phyloP scores from a whole-genome alignment of 805 yeast species.

The Clavispora vitiphila region DNA sequence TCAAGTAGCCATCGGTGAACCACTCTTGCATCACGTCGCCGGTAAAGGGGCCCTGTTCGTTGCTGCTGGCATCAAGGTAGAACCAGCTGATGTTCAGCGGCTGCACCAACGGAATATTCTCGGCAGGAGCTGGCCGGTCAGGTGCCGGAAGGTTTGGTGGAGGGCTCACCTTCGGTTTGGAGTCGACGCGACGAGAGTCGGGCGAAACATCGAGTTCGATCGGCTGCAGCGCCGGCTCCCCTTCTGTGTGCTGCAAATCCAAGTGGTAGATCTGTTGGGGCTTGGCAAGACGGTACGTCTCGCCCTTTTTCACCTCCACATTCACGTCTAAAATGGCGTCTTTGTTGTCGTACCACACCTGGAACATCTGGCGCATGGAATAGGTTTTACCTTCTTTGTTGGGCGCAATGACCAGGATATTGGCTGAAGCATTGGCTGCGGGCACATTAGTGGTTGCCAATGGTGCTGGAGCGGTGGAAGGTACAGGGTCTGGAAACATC shows the following conservation, averaged over 20 bases:
- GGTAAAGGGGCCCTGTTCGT: constrained; percentile 76
- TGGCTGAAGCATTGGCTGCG: not conserved
- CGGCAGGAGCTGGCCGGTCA: not conserved
- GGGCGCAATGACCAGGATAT: constrained; percentile 22
- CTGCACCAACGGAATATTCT: constrained; percentile 5
- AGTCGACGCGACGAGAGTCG: no score
- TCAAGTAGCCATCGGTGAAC: constrained; percentile 59
- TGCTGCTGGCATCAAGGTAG: constrained; percentile 66
- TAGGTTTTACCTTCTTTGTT: constrained; percentile 42
- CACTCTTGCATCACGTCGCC: constrained; percentile 75
- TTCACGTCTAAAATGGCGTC: constrained; percentile 17
- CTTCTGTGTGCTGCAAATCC: constrained; percentile 19
- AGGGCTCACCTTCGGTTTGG: not conserved
- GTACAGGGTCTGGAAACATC: not conserved
- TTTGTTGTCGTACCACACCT: constrained; percentile 42
- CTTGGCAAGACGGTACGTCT: constrained; percentile 25
- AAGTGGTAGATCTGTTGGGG: constrained; percentile 36
- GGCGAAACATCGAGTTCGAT: not conserved
- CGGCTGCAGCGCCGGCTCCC: not conserved
- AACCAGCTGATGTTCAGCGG: constrained; percentile 52
- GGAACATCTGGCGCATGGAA: constrained; percentile 48
- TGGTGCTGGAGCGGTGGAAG: not conserved
- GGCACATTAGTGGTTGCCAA: not conserved
- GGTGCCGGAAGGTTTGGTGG: constrained; percentile 12
- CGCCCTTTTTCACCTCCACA: constrained; percentile 14